Base-by-base conservation (phyloP, 352 stramenopile species). In the Globisporangium radiosum region DNA sequence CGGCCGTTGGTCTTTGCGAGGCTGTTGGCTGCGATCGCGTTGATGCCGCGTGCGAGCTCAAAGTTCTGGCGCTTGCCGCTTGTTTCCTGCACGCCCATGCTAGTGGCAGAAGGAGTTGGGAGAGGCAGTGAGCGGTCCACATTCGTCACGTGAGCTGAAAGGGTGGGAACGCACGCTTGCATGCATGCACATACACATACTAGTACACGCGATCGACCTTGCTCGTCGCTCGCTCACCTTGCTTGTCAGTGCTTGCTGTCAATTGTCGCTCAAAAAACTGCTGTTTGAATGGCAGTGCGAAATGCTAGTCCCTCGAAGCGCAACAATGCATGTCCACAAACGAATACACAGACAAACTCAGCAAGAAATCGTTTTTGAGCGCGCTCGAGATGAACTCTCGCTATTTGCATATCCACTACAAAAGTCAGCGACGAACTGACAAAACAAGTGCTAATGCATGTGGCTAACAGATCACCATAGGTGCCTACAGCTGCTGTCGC, bases 31-130 rank as follows among this genome's bases (percentile, higher is more conserved):
- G 79, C 75, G 71, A 91, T 88, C 65, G 81, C 81, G 70, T 90
- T 90, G 65, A 91, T 87, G 66, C 81, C 79, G 60, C 79, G 79
- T 51, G 81, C 81, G 56, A 91, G 75, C 58, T 78, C 80, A 47
- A 88, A 58, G 72, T 91, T 91, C 61, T 82, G 75, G 60, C 69
- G 69, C 65, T 76, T 78, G 55, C 39, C 51, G 40, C 48, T 52
- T 33, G 25, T 33, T 40, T 62, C 57, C 52, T 62, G 57, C 48
- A 62, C 49, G 40, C 48, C 51, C 57, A 62, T 62, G 7, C 2
- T 61, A 11, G n/a, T 5, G 14, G 43, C 43, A 17, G 13, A 47
- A 6, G 43, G 5, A 47, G 10, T 33, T 33, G 43, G 25, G 1
- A 33, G 25, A 33, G 25, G 25, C 25, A 33, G 25, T 33, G 25